Percentiles rank a stretch among this genome's conserved stretches.
phyloP scores from a whole-genome alignment of 2,329 filamentous ascomycete genomes.

The Aspergillus brunneoviolaceus region DNA sequence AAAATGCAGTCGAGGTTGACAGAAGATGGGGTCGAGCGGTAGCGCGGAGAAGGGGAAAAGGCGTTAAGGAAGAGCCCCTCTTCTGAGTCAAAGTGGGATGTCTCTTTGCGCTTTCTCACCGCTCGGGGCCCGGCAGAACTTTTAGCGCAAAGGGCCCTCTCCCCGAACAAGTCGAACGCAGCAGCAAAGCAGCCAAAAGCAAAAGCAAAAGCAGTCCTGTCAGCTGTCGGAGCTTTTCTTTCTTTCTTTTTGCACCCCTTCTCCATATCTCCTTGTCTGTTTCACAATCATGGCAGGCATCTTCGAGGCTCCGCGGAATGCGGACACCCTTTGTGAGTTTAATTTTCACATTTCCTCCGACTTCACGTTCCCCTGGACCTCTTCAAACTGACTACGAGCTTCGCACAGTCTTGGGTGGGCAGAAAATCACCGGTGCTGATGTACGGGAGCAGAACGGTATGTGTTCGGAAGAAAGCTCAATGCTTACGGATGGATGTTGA shows the following conservation, averaged over 20 bases:
- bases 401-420: conserved; percentile 76
- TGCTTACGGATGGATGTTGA: conserved; percentile 9
- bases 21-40: conserved; percentile 17
- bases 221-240: conserved; percentile 31
- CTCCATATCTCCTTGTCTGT: conserved; percentile 20
- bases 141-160: conserved; percentile 31
- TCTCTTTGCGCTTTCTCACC: conserved; percentile 34
- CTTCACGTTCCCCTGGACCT: conserved; percentile 1
- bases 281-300: conserved; percentile 75
- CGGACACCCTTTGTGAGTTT: conserved; percentile 77
- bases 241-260: conserved; percentile 20
- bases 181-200: conserved; percentile 9
- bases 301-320: conserved; percentile 90
- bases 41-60: conserved; percentile 9
- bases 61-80: conserved; percentile 1
- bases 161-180: conserved; percentile 5
- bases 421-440: conserved; percentile 95
- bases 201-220: conserved; percentile 10
- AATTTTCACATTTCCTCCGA: neutral
- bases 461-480: conserved; percentile 25
- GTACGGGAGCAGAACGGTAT: conserved; percentile 95
- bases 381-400: conserved; percentile 33
- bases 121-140: conserved; percentile 43
- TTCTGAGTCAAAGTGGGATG: conserved; percentile 42
- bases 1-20: conserved; percentile 18